Base-by-base conservation (phyloP, 495 filamentous ascomycete genomes). In the Neurospora sp. region DNA sequence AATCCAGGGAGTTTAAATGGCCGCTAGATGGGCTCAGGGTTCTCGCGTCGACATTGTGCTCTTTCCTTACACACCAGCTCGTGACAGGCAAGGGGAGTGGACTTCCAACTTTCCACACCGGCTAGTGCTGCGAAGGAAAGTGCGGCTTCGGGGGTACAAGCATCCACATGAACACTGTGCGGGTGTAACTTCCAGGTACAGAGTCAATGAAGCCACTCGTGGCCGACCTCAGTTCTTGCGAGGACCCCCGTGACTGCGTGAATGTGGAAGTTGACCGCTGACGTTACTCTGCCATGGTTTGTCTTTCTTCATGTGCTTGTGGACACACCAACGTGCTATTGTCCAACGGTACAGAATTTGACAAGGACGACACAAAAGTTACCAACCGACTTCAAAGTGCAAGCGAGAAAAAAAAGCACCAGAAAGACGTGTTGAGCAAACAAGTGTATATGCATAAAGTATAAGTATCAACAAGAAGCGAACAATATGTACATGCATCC, bases 391-490 rank as follows among this genome's bases (percentile, higher is more conserved):
- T 48, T 15, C 2, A 28, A 59, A 15, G 48, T 21, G 21, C 48
- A 62, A 17, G 5, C 5, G 2, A 59, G 2, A 15, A 62, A 5
- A 62, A 17, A 15, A 19, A 62, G 13, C 15, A 7, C 34, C 15
- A 36, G 28, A 19, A 19, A 34, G 13, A 66, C 1, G 15, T 34
- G 24, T 34, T 34, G 28, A 66, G 15, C 54, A 31, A 66, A 34
- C 2, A 66, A 66, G 54, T 66, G 54, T 66, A 66, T 66, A 19
- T 66, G 28, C 13, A 34, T 66, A 6, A 66, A 36, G 15, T 19
- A 73, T 15, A 70, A 76, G 73, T 76, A 74, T 76, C 7, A 37
- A 76, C 74, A 74, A 76, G 73, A 74, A 76, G 42, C 40, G 39
- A 71, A 76, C 19, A 40, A 24, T 72, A 70, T 59, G 31, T 71